Evolutionary conservation across 1,284 basidiomycete genomes (phyloP).

Genomic region (Irpex rosettiformis): DNA sequence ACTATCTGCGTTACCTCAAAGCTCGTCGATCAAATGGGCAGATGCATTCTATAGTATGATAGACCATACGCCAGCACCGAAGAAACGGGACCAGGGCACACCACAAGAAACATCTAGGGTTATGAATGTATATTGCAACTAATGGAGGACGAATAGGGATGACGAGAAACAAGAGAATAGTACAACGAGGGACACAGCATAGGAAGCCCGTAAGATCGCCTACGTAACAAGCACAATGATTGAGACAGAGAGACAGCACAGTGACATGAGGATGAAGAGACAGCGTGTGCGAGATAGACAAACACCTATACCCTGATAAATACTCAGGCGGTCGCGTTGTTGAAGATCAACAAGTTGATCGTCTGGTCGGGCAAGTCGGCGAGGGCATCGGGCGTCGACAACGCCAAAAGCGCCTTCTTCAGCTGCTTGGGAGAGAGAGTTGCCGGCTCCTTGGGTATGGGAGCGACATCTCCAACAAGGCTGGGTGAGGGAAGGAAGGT

Average conservation of each 20-base stretch:
- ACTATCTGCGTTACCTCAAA: too few relatives aligned
- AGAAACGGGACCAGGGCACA: too few relatives aligned
- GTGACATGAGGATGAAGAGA: background rate
- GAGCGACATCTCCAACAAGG: slow-evolving; percentile 42
- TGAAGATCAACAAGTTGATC: slow-evolving; percentile 56
- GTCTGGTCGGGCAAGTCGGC: slow-evolving; percentile 41
- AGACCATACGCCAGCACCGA: too few relatives aligned
- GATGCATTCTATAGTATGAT: too few relatives aligned
- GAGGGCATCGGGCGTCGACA: slow-evolving; percentile 47
- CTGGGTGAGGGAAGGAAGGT: slow-evolving; percentile 56
- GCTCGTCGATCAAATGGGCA: too few relatives aligned
- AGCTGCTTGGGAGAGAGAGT: slow-evolving; percentile 47
- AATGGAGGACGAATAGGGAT: background rate
- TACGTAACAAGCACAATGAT: background rate
- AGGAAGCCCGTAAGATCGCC: background rate
- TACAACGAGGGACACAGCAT: background rate
- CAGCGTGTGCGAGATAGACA: background rate
- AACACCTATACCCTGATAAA: background rate
- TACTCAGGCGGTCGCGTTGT: slow-evolving; percentile 42
- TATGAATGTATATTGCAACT: background rate
- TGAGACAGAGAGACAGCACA: background rate
- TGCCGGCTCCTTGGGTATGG: slow-evolving; percentile 35
- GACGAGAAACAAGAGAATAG: background rate
- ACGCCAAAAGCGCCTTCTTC: slow-evolving; percentile 55
- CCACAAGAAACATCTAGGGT: background rate